A percentile compares a stretch with the other conserved stretches of the same genome.
phyloP scores from a whole-genome alignment of 2,329 filamentous ascomycete genomes.

The Pseudogymnoascus sp. region DNA sequence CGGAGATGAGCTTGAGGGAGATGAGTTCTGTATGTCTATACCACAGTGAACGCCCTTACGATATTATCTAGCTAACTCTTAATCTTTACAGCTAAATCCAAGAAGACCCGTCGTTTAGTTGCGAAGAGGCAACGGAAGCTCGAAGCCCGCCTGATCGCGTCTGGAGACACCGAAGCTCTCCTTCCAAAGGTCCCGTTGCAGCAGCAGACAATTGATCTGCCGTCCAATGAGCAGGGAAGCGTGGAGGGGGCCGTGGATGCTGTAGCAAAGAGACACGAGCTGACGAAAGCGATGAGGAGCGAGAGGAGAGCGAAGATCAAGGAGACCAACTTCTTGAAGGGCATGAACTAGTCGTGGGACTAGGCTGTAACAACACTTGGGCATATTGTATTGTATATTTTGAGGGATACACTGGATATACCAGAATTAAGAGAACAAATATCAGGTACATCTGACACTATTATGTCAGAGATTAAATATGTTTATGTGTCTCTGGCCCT shows the following conservation, averaged over 20 bases:
- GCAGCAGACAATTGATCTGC: conserved; percentile 71
- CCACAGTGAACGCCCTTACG: background rate
- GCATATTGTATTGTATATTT: background rate
- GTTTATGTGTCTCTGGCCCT: background rate
- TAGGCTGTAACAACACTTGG: conserved; percentile 16
- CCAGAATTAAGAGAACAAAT: background rate
- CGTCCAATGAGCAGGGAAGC: conserved; percentile 31
- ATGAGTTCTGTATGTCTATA: conserved; percentile 66
- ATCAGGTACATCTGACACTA: background rate
- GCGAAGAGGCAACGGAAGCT: conserved; percentile 52
- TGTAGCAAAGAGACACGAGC: conserved; percentile 46
- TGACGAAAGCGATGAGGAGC: conserved; percentile 64
- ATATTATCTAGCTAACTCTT: background rate
- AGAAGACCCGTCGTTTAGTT: conserved; percentile 68
- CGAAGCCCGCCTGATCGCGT: conserved; percentile 53
- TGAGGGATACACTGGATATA: background rate
- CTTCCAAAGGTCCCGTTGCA: conserved; percentile 65
- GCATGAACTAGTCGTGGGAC: conserved; percentile 46
- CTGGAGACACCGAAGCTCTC: conserved; percentile 58
- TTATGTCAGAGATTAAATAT: background rate
- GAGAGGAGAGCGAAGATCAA: conserved; percentile 72
- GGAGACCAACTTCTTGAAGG: conserved; percentile 78
- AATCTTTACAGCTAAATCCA: conserved; percentile 61
- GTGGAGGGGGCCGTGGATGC: conserved; percentile 38
- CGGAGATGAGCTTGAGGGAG: conserved; percentile 42